Percentiles rank a stretch among this genome's conserved stretches.
Conservation (phyloP, 768 basidiomycete species). For the Mycena sanguinolenta region DNA sequence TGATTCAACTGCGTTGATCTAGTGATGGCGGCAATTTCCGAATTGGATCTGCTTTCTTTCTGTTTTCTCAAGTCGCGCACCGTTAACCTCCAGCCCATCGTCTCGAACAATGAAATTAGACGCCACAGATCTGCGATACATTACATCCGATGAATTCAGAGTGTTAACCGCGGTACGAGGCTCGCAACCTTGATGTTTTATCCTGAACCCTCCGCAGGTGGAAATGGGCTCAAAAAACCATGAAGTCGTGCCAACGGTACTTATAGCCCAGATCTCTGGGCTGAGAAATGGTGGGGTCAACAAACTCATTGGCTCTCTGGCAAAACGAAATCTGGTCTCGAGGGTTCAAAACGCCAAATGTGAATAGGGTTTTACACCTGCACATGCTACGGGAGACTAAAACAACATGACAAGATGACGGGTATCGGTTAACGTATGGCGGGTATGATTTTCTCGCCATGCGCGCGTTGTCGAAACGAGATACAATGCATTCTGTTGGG, state of each 20-base stretch:
- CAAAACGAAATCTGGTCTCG: constrained; percentile 92
- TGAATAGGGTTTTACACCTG: constrained; percentile 49
- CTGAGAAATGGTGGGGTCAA: constrained; percentile 93
- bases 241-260: constrained; percentile 89
- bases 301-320: constrained; percentile 90
- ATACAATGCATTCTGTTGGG: constrained; percentile 90
- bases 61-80: too few species aligned
- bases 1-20: too few species aligned
- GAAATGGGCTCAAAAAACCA: constrained; percentile 99
- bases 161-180: constrained; percentile 90
- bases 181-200: not conserved
- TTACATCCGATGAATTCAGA: constrained; percentile 92
- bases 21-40: constrained; percentile 5
- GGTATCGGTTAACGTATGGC: constrained; percentile 96
- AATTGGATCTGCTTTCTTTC: not conserved
- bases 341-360: constrained; percentile 94
- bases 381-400: constrained; percentile 15
- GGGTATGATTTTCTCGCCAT: constrained; percentile 98
- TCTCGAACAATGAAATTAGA: constrained; percentile 79
- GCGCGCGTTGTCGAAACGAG: constrained; percentile 91
- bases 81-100: not conserved
- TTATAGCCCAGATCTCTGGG: constrained; percentile 95
- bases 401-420: constrained; percentile 78
- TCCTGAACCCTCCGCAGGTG: constrained; percentile 64
- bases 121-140: constrained; percentile 93